Percentiles rank a stretch among this genome's conserved stretches.
Conservation (phyloP, 768 basidiomycete species). For the Rhizopogon sp. region DNA sequence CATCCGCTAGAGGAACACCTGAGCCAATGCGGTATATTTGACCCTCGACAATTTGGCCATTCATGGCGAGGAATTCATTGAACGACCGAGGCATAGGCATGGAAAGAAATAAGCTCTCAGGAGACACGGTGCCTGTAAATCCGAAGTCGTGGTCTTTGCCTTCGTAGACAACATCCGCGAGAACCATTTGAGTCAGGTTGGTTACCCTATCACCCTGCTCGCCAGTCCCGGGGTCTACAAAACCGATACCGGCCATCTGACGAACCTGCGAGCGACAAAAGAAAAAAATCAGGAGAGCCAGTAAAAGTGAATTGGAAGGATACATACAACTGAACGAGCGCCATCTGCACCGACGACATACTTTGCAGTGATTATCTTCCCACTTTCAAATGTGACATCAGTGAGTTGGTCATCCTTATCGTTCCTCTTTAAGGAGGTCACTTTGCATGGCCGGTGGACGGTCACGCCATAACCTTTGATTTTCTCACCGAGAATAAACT, state of each 20-base stretch:
- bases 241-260: conserved; percentile 33
- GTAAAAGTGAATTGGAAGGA: background rate
- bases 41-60: background rate
- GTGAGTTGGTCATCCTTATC: conserved; percentile 21
- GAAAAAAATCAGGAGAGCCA: background rate
- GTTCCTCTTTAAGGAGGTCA: conserved; percentile 31
- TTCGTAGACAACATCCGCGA: conserved; percentile 42
- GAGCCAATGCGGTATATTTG: conserved; percentile 36
- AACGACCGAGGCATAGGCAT: conserved; percentile 31
- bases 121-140: conserved; percentile 19
- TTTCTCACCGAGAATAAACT: conserved; percentile 32
- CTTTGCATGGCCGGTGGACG: conserved; percentile 35
- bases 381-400: conserved; percentile 44
- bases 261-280: conserved; percentile 33
- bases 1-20: conserved; percentile 30
- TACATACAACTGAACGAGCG: conserved; percentile 37
- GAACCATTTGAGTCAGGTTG: conserved; percentile 33
- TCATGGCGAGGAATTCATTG: conserved; percentile 12
- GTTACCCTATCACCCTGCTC: conserved; percentile 17
- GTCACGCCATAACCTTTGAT: conserved; percentile 27
- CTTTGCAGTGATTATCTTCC: conserved; percentile 35
- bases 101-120: conserved; percentile 29
- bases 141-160: background rate
- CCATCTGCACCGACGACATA: conserved; percentile 53
- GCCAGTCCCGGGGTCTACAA: conserved; percentile 36